Conservation (phyloP, 805 yeast species). For the Yarrowia sp. region DNA sequence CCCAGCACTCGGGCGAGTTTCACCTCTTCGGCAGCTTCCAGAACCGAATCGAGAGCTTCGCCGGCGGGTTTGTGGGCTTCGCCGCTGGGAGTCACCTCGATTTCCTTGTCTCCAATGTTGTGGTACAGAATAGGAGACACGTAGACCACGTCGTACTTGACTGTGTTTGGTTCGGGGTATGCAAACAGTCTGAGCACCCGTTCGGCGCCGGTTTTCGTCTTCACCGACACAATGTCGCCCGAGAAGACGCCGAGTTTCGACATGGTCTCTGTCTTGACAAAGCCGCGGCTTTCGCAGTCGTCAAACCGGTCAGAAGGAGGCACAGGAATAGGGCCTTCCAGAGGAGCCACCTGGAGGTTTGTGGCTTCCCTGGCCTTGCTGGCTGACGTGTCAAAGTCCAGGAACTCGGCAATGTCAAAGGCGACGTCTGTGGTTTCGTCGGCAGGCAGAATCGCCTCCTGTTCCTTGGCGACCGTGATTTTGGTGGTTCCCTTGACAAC, state of each 20-base stretch:
- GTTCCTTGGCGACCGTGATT: slow-evolving; percentile 59
- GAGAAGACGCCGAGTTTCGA: slow-evolving; percentile 66
- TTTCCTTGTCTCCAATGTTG: slow-evolving; percentile 52
- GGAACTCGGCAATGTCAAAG: slow-evolving; percentile 28
- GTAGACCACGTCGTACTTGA: slow-evolving; percentile 54
- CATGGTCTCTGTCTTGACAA: slow-evolving; percentile 59
- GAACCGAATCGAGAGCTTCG: slow-evolving; percentile 40
- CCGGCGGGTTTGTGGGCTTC: slow-evolving; percentile 13
- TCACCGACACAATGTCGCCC: slow-evolving; percentile 63
- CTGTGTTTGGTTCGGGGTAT: slow-evolving; percentile 67
- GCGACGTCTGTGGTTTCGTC: background rate
- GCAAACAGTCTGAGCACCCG: slow-evolving; percentile 60
- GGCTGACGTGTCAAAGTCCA: background rate
- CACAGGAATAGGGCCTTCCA: slow-evolving; percentile 39
- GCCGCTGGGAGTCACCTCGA: slow-evolving; percentile 7
- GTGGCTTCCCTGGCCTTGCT: slow-evolving; percentile 42
- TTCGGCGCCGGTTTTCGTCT: slow-evolving; percentile 22
- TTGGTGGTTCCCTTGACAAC: slow-evolving; percentile 55
- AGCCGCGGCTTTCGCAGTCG: slow-evolving; percentile 58
- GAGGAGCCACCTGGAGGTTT: slow-evolving; percentile 41
- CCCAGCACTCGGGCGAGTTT: slow-evolving; percentile 73
- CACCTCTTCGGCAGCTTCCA: slow-evolving; percentile 65
- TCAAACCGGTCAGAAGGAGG: slow-evolving; percentile 49
- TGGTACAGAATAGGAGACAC: slow-evolving; percentile 68
- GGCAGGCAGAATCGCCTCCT: background rate